Conservation (phyloP, 2,329 filamentous ascomycete species). For the Neonectria coccinea region DNA sequence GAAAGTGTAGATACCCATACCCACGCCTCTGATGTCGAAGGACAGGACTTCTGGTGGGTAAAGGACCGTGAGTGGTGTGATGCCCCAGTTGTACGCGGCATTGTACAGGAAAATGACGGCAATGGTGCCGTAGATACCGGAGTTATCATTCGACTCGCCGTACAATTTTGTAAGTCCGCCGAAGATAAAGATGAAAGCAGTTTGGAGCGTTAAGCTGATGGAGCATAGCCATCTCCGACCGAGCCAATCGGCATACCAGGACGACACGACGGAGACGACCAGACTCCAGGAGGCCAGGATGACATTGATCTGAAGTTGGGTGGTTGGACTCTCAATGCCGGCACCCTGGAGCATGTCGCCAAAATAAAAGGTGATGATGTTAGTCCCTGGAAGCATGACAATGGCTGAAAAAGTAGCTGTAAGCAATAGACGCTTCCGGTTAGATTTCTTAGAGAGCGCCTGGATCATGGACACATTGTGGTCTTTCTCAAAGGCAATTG, state of each 20-base stretch:
- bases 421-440: constrained; percentile 15
- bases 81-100: constrained; percentile 58
- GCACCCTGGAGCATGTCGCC: constrained; percentile 56
- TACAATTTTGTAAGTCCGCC: constrained; percentile 22
- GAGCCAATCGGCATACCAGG: constrained; percentile 27
- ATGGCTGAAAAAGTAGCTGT: constrained; percentile 24
- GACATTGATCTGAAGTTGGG: constrained; percentile 53
- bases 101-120: constrained; percentile 65
- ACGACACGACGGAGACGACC: constrained; percentile 28
- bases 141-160: constrained; percentile 48
- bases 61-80: constrained; percentile 45
- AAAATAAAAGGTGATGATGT: constrained; percentile 45
- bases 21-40: constrained; percentile 60
- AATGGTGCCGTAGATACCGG: constrained; percentile 48
- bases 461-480: constrained; percentile 1
- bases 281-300: constrained; percentile 39
- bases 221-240: constrained; percentile 27
- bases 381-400: constrained; percentile 29
- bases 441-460: constrained; percentile 10
- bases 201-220: constrained; percentile 16
- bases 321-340: constrained; percentile 54
- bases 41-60: constrained; percentile 62
- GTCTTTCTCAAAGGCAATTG: constrained; percentile 25
- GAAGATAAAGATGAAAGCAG: constrained; percentile 18
- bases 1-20: constrained; percentile 31